These are phyloP conservation scores for Aegilops speltoides DNA, from an alignment of 176 grass and related monocot genomes.

Conservation along the genomic window DNA sequence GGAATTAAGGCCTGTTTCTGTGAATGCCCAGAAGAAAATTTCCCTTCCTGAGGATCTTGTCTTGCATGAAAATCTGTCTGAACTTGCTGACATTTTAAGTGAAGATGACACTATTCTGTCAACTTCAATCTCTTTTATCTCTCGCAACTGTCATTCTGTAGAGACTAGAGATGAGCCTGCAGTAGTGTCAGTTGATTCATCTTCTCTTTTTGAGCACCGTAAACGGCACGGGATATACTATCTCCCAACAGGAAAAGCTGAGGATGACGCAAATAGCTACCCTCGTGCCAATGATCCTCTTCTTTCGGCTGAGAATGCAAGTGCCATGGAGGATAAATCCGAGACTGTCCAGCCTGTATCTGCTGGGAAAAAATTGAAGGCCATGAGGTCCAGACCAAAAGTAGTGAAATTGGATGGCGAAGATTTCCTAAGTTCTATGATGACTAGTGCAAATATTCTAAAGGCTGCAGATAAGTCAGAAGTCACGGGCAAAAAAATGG, in stretches of 20 bases:
- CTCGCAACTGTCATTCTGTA: background rate
- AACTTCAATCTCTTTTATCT: conserved; percentile 51
- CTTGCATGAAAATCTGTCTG: conserved; percentile 61
- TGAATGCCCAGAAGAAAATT: conserved; percentile 71
- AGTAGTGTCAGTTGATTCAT: conserved; percentile 35
- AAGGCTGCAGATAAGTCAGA: conserved; percentile 32
- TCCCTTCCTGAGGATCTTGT: conserved; percentile 44
- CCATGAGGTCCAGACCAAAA: conserved; percentile 66
- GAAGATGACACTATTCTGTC: conserved; percentile 47
- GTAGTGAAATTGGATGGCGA: conserved; percentile 87
- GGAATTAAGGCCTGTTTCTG: conserved; percentile 77
- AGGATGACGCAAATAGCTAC: conserved; percentile 61
- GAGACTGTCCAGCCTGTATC: conserved; percentile 28
- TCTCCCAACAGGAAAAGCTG: conserved; percentile 57
- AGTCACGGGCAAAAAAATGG: conserved; percentile 36
- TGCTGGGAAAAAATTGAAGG: conserved; percentile 48
- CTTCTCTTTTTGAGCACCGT: conserved; percentile 75
- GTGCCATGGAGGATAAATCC: conserved; percentile 29
- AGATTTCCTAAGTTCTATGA: conserved; percentile 51
- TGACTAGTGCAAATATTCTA: conserved; percentile 23
- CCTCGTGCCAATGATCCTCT: conserved; percentile 67
- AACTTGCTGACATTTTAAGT: conserved; percentile 42
- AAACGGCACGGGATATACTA: conserved; percentile 88
- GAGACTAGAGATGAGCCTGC: conserved; percentile 43
- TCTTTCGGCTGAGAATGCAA: conserved; percentile 40